phyloP scores from a whole-genome alignment of 2,329 filamentous ascomycete genomes.

The Cytospora mali region DNA sequence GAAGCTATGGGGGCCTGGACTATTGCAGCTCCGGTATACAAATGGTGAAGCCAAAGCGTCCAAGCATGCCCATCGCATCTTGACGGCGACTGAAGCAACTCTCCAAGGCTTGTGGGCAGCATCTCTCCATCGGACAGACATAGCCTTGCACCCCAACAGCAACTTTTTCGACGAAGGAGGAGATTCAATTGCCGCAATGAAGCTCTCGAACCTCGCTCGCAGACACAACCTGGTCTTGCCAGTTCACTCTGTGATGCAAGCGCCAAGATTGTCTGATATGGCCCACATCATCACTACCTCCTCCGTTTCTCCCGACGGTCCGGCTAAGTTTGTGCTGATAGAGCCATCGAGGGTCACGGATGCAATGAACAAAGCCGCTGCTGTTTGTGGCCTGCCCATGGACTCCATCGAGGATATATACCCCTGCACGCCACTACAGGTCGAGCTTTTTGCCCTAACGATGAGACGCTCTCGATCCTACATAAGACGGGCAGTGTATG shows the following conservation, averaged over 20 bases:
- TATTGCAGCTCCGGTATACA: neutral
- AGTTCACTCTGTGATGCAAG: neutral
- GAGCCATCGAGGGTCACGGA: conserved; percentile 45
- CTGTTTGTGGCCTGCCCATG: neutral
- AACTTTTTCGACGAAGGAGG: conserved; percentile 64
- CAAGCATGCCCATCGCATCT: neutral
- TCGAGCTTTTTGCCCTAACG: neutral
- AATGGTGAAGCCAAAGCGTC: neutral
- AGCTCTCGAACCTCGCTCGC: conserved; percentile 17
- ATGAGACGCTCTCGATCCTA: neutral
- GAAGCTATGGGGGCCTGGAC: neutral
- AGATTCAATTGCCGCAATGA: conserved; percentile 60
- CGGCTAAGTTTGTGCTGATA: neutral
- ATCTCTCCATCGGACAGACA: neutral
- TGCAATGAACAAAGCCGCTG: conserved; percentile 31
- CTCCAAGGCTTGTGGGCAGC: neutral
- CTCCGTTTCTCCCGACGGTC: neutral
- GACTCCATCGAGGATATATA: neutral
- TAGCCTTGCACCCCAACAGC: conserved; percentile 51
- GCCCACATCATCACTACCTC: neutral
- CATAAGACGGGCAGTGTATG: neutral
- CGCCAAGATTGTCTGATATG: neutral
- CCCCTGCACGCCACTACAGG: neutral
- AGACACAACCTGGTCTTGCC: neutral
- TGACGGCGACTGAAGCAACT: neutral